Conservation (phyloP, 495 filamentous ascomycete species). For the Aspergillus avenaceus region DNA sequence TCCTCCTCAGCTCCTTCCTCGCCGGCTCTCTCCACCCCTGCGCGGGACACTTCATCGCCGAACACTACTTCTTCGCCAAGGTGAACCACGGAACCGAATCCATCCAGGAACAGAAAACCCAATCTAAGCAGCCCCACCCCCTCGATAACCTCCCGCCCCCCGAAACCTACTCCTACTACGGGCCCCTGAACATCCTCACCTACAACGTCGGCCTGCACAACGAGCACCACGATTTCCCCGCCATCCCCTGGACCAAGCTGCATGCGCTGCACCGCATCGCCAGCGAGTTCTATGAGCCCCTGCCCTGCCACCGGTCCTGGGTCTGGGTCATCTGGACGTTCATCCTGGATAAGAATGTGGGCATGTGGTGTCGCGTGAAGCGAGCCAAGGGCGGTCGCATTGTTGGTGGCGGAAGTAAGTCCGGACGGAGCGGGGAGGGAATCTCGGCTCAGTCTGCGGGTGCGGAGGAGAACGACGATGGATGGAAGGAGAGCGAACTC, state of each 20-base stretch:
- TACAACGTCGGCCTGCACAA: slow-evolving; percentile 98
- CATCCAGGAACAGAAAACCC: slow-evolving; percentile 29
- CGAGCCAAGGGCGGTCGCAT: slow-evolving; percentile 73
- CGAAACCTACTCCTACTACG: slow-evolving; percentile 99
- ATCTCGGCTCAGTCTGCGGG: slow-evolving; percentile 39
- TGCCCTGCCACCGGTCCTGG: slow-evolving; percentile 89
- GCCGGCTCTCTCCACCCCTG: slow-evolving; percentile 92
- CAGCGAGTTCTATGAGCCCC: slow-evolving; percentile 83
- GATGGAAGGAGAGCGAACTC: slow-evolving; percentile 52
- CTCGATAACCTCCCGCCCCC: slow-evolving; percentile 56
- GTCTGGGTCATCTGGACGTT: slow-evolving; percentile 91
- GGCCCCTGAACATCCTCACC: slow-evolving; percentile 82
- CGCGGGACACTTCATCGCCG: slow-evolving; percentile 97
- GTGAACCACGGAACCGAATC: slow-evolving; percentile 58
- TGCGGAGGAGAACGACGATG: slow-evolving; percentile 36
- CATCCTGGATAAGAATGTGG: slow-evolving; percentile 81
- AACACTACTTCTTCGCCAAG: slow-evolving; percentile 95
- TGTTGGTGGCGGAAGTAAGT: slow-evolving; percentile 47
- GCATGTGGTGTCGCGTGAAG: slow-evolving; percentile 90
- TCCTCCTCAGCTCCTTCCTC: slow-evolving; percentile 83
- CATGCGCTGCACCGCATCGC: slow-evolving; percentile 74
- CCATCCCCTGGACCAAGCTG: slow-evolving; percentile 88
- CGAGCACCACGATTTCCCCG: slow-evolving; percentile 98
- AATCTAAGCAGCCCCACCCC: slow-evolving; percentile 30
- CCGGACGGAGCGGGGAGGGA: slow-evolving; percentile 43